Conservation (phyloP, 495 filamentous ascomycete genomes). For the Choiromyces venosus region DNA sequence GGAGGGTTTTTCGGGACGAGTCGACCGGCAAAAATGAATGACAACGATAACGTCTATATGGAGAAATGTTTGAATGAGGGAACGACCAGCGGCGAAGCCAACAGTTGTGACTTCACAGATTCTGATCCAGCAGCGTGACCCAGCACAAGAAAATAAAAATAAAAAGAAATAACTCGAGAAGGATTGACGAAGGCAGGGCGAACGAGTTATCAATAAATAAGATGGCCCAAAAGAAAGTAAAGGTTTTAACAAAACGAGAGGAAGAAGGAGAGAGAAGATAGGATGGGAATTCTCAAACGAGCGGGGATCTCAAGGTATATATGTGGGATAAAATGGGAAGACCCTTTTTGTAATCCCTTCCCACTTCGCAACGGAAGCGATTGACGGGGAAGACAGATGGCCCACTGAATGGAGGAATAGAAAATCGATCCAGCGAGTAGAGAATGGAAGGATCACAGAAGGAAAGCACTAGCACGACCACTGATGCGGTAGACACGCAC, state of each 20-base stretch:
- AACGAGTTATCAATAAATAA: conserved; percentile 22
- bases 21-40: conserved; percentile 40
- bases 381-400: conserved; percentile 14
- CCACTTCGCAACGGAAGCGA: conserved; percentile 7
- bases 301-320: conserved; percentile 38
- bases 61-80: conserved; percentile 37
- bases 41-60: conserved; percentile 38
- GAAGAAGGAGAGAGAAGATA: conserved; percentile 25
- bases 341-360: conserved; percentile 1
- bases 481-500: conserved; percentile 37
- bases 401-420: conserved; percentile 31
- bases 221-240: not conserved
- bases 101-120: conserved; percentile 30
- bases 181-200: conserved; percentile 20
- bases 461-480: conserved; percentile 36
- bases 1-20: conserved; percentile 34
- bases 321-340: conserved; percentile 37
- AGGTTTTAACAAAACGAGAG: conserved; percentile 18
- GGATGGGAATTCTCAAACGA: conserved; percentile 26
- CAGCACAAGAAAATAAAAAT: conserved; percentile 32
- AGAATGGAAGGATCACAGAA: conserved; percentile 34
- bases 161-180: conserved; percentile 20
- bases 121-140: conserved; percentile 40
- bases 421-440: conserved; percentile 39
- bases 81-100: conserved; percentile 37